Evolutionary conservation across 768 basidiomycete genomes (phyloP).

Genomic region (Gelatoporia subvermispora): DNA sequence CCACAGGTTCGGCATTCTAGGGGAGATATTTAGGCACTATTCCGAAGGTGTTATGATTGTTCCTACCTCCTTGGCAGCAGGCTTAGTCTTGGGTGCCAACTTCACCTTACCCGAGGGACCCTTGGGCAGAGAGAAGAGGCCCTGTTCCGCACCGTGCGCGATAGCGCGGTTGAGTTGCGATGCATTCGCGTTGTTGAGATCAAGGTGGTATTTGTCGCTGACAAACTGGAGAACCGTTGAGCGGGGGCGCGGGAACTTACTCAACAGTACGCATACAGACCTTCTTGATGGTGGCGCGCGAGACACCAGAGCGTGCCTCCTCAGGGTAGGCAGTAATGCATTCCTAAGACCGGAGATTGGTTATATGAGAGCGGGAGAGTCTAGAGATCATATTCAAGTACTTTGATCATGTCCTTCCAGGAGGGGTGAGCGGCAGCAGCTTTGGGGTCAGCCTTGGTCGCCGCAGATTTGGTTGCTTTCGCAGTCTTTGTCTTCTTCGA

Average conservation of each 20-base stretch:
- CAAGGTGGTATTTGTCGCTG: conserved; percentile 49
- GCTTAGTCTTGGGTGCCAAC: conserved; percentile 53
- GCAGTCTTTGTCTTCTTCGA: conserved; percentile 7
- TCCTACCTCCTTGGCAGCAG: conserved; percentile 55
- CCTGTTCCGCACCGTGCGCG: conserved; percentile 44
- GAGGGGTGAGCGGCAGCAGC: conserved; percentile 24
- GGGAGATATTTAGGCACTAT: conserved; percentile 13
- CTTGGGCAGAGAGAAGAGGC: conserved; percentile 54
- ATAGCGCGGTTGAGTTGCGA: conserved; percentile 53
- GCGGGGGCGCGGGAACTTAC: too few species aligned
- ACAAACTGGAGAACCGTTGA: conserved; percentile 36
- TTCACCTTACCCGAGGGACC: conserved; percentile 73
- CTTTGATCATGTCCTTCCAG: conserved; percentile 37
- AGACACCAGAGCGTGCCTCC: conserved; percentile 68
- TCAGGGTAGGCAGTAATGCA: conserved; percentile 64
- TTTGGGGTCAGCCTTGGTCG: conserved; percentile 14
- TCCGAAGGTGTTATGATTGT: background rate
- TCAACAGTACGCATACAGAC: conserved; percentile 11
- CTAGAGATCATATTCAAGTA: conserved; percentile 2
- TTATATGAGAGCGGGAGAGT: background rate
- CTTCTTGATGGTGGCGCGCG: conserved; percentile 70
- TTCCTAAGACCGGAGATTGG: conserved; percentile 41
- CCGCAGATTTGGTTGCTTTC: conserved; percentile 10
- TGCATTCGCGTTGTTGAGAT: conserved; percentile 37
- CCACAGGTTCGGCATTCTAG: conserved; percentile 31